These are phyloP conservation scores for Didymosphaeria variabile DNA, from an alignment of 2,329 filamentous ascomycete species.

Conservation along the genomic window DNA sequence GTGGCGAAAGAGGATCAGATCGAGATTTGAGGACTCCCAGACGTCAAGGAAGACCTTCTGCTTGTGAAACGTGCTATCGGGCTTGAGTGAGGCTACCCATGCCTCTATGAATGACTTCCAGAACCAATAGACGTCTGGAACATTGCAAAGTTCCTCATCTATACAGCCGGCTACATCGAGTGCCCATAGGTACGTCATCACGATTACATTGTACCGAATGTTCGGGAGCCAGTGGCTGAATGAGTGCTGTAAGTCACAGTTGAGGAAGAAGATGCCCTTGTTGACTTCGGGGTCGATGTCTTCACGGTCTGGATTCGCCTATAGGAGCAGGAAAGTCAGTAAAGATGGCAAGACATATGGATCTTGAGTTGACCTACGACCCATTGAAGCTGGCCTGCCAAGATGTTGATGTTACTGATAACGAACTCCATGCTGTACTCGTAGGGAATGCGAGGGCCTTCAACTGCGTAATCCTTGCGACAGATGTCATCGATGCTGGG, in stretches of 20 bases:
- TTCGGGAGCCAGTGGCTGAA: background rate
- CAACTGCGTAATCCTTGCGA: background rate
- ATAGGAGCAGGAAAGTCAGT: background rate
- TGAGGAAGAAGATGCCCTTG: background rate
- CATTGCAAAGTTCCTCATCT: background rate
- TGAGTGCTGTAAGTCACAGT: background rate
- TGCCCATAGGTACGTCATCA: background rate
- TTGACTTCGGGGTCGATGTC: background rate
- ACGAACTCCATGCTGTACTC: background rate
- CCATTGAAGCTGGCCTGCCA: background rate
- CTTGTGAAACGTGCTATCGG: background rate
- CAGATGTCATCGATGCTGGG: background rate
- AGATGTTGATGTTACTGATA: background rate
- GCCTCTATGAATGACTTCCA: background rate
- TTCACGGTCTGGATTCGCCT: too few relatives aligned
- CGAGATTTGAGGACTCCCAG: background rate
- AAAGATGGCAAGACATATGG: background rate
- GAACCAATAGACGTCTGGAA: background rate
- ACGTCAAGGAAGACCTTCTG: background rate
- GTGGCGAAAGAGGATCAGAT: background rate
- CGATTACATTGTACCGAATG: background rate
- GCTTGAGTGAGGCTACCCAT: background rate
- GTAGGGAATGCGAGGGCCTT: background rate
- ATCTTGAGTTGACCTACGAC: background rate
- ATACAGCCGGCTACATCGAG: background rate